These are phyloP conservation scores for Termitomyces heimii DNA, from an alignment of 768 basidiomycete genomes.

Conservation along the genomic window DNA sequence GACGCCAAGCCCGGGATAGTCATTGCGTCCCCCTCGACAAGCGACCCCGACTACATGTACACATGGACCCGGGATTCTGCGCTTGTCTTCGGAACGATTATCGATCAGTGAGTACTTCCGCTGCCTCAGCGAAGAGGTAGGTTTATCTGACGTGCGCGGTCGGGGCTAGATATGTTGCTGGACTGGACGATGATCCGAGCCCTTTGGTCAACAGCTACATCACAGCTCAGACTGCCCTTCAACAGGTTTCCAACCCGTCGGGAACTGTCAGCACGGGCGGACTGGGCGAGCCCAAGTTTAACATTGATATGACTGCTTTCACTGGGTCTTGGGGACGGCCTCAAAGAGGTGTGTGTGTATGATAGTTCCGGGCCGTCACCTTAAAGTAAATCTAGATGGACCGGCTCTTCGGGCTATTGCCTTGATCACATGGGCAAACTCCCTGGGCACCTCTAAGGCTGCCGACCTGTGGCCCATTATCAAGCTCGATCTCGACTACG, in stretches of 20 bases:
- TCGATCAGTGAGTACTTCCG: constrained; percentile 28
- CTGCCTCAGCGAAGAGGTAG: neutral
- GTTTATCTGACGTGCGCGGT: neutral
- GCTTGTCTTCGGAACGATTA: constrained; percentile 48
- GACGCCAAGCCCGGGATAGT: constrained; percentile 45
- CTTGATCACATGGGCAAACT: constrained; percentile 64
- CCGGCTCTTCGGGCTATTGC: constrained; percentile 67
- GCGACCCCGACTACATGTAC: constrained; percentile 51
- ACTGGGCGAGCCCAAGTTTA: constrained; percentile 70
- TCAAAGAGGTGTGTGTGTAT: constrained; percentile 39
- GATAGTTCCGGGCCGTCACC: neutral
- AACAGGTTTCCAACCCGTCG: constrained; percentile 62
- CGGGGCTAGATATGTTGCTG: constrained; percentile 31
- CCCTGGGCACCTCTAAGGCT: constrained; percentile 47
- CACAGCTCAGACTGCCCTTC: constrained; percentile 41
- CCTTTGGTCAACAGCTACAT: constrained; percentile 51
- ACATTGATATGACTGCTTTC: constrained; percentile 60
- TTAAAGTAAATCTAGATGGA: constrained; percentile 40
- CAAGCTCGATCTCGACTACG: constrained; percentile 71
- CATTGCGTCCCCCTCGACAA: constrained; percentile 41
- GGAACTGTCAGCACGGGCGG: constrained; percentile 57
- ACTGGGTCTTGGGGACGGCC: constrained; percentile 52
- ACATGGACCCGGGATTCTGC: constrained; percentile 70
- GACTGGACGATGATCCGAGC: constrained; percentile 43
- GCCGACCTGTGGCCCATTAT: constrained; percentile 65